Evolutionary conservation across 1,284 basidiomycete genomes (phyloP).

Genomic region (Sutorius eximius): DNA sequence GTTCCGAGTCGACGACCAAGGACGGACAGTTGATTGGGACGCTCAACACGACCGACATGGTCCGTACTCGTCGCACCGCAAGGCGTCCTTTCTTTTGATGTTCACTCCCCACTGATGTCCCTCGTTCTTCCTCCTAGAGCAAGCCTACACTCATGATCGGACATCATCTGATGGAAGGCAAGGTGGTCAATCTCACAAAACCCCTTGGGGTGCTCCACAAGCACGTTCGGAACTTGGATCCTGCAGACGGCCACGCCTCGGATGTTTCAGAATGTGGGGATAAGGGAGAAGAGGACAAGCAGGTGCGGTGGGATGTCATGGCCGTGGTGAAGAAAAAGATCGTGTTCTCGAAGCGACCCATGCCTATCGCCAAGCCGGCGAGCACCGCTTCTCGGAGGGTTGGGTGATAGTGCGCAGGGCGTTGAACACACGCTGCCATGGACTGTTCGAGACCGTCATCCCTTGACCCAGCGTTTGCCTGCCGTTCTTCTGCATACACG

Average conservation of each 20-base stretch:
- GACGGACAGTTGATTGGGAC: slow-evolving; percentile 66
- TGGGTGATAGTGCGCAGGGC: slow-evolving; percentile 2
- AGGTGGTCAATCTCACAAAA: slow-evolving; percentile 72
- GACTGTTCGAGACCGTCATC: slow-evolving; percentile 1
- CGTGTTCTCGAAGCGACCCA: slow-evolving; percentile 73
- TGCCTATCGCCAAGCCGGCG: slow-evolving; percentile 50
- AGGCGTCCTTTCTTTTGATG: not conserved
- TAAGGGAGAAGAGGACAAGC: slow-evolving; percentile 3
- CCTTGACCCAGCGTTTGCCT: slow-evolving; percentile 15
- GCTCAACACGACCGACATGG: slow-evolving; percentile 54
- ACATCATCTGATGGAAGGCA: slow-evolving; percentile 88
- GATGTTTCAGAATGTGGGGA: not conserved
- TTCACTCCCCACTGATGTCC: slow-evolving; percentile 9
- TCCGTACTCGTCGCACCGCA: slow-evolving; percentile 28
- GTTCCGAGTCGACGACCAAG: slow-evolving; percentile 42
- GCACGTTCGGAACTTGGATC: slow-evolving; percentile 11
- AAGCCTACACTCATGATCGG: slow-evolving; percentile 82
- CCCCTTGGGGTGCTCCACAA: slow-evolving; percentile 71
- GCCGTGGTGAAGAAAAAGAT: slow-evolving; percentile 77
- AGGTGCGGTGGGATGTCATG: slow-evolving; percentile 45
- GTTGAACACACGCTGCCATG: slow-evolving; percentile 22
- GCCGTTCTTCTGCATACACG: not conserved
- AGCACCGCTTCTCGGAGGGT: slow-evolving; percentile 19
- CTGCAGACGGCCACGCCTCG: not conserved
- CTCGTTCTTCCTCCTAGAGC: slow-evolving; percentile 43